phyloP scores from a whole-genome alignment of 768 basidiomycete species.

The Suillus hirtellus region DNA sequence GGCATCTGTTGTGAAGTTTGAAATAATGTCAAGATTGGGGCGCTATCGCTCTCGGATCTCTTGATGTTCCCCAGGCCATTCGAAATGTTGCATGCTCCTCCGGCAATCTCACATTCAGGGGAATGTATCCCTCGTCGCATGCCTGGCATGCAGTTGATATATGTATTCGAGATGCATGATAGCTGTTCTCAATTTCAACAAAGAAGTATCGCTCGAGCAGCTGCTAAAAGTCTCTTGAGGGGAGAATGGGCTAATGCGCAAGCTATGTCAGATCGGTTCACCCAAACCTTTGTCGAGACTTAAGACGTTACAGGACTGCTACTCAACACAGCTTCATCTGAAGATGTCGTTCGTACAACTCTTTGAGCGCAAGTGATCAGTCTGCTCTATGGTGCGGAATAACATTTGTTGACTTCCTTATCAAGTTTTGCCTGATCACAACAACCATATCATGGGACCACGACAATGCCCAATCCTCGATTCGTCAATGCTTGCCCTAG shows the following conservation, averaged over 20 bases:
- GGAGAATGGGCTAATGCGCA: conserved; percentile 71
- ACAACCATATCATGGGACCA: conserved; percentile 55
- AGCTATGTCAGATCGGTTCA: conserved; percentile 1
- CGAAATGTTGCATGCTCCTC: too few relatives aligned
- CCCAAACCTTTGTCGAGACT: conserved; percentile 38
- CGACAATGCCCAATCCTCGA: conserved; percentile 50
- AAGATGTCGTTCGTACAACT: conserved; percentile 28
- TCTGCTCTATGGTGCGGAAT: conserved; percentile 27
- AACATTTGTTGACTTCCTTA: conserved; percentile 10
- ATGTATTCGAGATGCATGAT: conserved; percentile 56
- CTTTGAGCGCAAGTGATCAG: conserved; percentile 59
- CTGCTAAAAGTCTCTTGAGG: conserved; percentile 64
- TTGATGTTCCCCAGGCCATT: too few relatives aligned
- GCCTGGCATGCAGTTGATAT: conserved; percentile 11
- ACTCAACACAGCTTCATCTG: conserved; percentile 31
- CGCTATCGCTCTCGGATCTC: too few relatives aligned
- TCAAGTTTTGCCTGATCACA: conserved; percentile 72
- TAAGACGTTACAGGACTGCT: conserved; percentile 55
- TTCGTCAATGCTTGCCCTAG: conserved; percentile 67
- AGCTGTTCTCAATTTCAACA: conserved; percentile 69
- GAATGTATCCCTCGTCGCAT: too few relatives aligned
- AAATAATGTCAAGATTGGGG: too few relatives aligned
- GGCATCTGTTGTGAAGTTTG: too few relatives aligned
- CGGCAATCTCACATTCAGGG: too few relatives aligned
- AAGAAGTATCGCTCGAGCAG: conserved; percentile 68